Evolutionary conservation across 140 eudicot species (phyloP).

Genomic region (Ambrosia hybrid): DNA sequence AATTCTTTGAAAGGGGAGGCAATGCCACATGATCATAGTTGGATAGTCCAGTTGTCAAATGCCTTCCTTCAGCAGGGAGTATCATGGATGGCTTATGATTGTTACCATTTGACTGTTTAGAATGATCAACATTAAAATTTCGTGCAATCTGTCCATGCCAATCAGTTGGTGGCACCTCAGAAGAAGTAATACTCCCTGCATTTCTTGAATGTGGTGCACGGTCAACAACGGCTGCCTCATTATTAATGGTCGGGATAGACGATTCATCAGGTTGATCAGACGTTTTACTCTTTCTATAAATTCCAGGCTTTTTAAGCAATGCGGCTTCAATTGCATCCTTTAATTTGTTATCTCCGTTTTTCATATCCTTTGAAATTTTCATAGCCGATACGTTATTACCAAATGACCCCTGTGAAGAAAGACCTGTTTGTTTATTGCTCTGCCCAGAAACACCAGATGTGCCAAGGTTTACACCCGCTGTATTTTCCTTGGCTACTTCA

Average conservation of each 20-base stretch:
- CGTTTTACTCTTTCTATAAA: slow-evolving; percentile 55
- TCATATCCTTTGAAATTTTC: slow-evolving; percentile 46
- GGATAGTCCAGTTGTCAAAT: neutral
- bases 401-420: slow-evolving; percentile 29
- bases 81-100: slow-evolving; percentile 34
- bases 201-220: slow-evolving; percentile 35
- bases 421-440: slow-evolving; percentile 49
- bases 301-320: slow-evolving; percentile 15
- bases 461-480: slow-evolving; percentile 29
- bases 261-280: slow-evolving; percentile 54
- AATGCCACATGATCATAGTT: slow-evolving; percentile 35
- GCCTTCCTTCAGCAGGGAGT: slow-evolving; percentile 35
- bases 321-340: slow-evolving; percentile 94
- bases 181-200: slow-evolving; percentile 32
- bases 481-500: slow-evolving; percentile 51
- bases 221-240: slow-evolving; percentile 45
- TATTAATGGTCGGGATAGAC: slow-evolving; percentile 37
- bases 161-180: slow-evolving; percentile 34
- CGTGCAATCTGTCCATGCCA: slow-evolving; percentile 35
- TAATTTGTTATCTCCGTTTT: slow-evolving; percentile 53
- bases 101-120: slow-evolving; percentile 47
- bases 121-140: slow-evolving; percentile 35
- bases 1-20: slow-evolving; percentile 39
- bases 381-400: slow-evolving; percentile 33
- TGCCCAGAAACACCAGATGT: slow-evolving; percentile 34